Evolutionary conservation across 2,329 filamentous ascomycete genomes (phyloP).

Genomic region (Fusarium guadeloupense): DNA sequence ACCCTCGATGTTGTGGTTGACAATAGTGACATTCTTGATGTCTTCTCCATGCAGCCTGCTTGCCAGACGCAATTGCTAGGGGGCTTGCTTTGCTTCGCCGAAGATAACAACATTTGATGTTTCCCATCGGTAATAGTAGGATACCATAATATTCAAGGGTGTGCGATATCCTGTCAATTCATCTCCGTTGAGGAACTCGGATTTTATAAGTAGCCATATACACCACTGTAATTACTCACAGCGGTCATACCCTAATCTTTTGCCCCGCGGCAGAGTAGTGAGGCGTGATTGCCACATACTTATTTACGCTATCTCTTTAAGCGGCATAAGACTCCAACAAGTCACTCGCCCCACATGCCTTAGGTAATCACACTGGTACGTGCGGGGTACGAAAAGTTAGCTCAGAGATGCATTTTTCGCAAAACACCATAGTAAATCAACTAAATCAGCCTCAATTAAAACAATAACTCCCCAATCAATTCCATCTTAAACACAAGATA

Average conservation of each 20-base stretch:
- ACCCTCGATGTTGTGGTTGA: background rate
- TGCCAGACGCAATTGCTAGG: background rate
- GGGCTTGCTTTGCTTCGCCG: background rate
- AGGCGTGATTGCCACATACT: too few relatives aligned
- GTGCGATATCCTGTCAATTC: slow-evolving; percentile 1
- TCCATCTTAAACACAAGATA: too few relatives aligned
- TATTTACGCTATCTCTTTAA: too few relatives aligned
- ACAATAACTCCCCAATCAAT: background rate
- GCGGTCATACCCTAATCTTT: too few relatives aligned
- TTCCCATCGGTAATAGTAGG: background rate
- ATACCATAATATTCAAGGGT: background rate
- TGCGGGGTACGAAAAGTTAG: too few relatives aligned
- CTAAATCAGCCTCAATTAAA: background rate
- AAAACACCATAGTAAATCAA: background rate
- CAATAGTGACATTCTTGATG: background rate
- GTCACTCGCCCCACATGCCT: too few relatives aligned
- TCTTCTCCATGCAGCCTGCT: background rate
- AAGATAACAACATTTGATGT: slow-evolving; percentile 1
- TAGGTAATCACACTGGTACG: too few relatives aligned
- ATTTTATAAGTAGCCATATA: too few relatives aligned
- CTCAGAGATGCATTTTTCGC: too few relatives aligned
- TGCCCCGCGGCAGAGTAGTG: too few relatives aligned
- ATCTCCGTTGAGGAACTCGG: background rate
- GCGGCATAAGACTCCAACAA: too few relatives aligned
- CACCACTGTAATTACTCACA: too few relatives aligned